Percentiles rank a stretch among this genome's conserved stretches.
These are phyloP conservation scores for Prinsepia uniflora DNA, from an alignment of 306 rosid genomes.

Conservation along the genomic window DNA sequence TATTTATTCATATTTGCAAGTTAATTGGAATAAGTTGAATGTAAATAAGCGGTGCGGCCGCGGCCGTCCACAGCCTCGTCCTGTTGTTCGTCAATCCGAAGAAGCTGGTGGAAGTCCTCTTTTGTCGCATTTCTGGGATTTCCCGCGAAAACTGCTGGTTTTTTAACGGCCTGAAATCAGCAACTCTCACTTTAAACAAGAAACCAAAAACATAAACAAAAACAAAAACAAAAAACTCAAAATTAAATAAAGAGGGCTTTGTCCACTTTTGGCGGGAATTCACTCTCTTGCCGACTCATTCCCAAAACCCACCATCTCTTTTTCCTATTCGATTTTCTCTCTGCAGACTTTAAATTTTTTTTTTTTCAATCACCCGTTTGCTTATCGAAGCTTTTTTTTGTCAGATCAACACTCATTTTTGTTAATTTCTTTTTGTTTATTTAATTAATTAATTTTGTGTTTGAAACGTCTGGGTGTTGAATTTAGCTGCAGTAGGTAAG, in stretches of 20 bases:
- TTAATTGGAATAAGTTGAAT: neutral
- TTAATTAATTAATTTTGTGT: too few relatives aligned
- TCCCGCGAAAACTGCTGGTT: neutral
- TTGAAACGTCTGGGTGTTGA: constrained; percentile 19
- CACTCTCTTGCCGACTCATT: constrained; percentile 42
- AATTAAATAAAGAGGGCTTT: neutral
- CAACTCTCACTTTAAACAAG: neutral
- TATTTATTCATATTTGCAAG: neutral
- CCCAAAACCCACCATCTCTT: constrained; percentile 1
- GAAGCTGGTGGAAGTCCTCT: constrained; percentile 31
- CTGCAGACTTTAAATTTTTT: neutral
- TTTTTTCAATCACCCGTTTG: constrained; percentile 11
- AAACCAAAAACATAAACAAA: neutral
- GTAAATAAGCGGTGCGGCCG: neutral
- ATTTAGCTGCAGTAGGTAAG: constrained; percentile 50
- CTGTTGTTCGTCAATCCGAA: constrained; percentile 34
- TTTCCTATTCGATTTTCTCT: neutral
- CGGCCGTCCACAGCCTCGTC: constrained; percentile 1
- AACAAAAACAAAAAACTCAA: neutral
- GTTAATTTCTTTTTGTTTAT: neutral
- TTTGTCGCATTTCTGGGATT: constrained; percentile 11
- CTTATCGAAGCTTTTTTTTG: constrained; percentile 6
- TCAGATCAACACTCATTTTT: neutral
- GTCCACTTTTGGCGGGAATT: constrained; percentile 35
- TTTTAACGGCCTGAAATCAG: neutral